Conservation (phyloP, 495 filamentous ascomycete species). For the Schizothecium vesticola region DNA sequence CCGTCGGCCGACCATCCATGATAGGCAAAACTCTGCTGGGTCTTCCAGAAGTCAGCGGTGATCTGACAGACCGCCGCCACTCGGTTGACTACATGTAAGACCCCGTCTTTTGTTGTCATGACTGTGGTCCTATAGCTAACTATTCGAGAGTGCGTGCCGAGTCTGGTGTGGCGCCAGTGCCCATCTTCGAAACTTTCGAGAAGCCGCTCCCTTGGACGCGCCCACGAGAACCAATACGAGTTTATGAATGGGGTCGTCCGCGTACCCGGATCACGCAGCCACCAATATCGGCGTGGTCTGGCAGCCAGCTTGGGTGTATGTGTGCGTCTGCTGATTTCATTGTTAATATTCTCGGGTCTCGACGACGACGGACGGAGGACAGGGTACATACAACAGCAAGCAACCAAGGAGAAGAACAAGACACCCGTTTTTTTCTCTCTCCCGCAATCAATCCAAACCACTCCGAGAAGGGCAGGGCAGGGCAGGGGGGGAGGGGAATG, state of each 20-base stretch:
- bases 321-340: slow-evolving; percentile 7
- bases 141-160: neutral
- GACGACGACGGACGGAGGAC: neutral
- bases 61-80: slow-evolving; percentile 7
- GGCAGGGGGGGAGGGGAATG: neutral
- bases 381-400: neutral
- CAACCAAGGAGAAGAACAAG: neutral
- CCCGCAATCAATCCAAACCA: neutral
- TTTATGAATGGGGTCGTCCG: neutral
- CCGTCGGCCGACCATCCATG: slow-evolving; percentile 40
- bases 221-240: neutral
- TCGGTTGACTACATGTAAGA: neutral
- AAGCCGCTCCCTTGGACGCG: neutral
- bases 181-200: neutral
- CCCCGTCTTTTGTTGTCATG: neutral
- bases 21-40: slow-evolving; percentile 47
- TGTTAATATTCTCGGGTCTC: slow-evolving; percentile 14
- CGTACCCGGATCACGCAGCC: neutral
- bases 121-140: neutral
- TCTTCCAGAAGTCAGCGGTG: slow-evolving; percentile 47
- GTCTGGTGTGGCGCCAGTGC: neutral
- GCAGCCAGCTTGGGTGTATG: neutral
- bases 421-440: neutral
- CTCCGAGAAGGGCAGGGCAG: neutral
- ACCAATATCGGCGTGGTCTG: neutral